These are phyloP conservation scores for Coemansia aciculifera DNA, from an alignment of 192 early-diverging fungal genomes.

Conservation along the genomic window DNA sequence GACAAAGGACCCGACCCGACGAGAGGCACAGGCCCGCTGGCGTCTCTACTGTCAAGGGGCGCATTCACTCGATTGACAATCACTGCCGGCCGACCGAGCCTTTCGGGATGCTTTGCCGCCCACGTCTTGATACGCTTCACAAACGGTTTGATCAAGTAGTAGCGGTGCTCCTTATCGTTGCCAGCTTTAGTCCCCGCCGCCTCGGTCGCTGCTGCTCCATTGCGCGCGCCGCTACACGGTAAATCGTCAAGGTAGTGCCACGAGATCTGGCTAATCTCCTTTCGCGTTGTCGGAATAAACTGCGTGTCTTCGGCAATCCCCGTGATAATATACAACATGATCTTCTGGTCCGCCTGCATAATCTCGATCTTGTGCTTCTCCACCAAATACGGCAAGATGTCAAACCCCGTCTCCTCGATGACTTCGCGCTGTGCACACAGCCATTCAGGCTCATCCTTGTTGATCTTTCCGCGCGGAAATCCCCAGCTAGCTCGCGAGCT, in stretches of 20 bases:
- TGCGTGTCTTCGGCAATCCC: conserved; percentile 79
- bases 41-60: background rate
- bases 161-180: conserved; percentile 57
- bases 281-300: conserved; percentile 83
- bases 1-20: conserved; percentile 26
- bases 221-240: conserved; percentile 39
- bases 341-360: conserved; percentile 86
- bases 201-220: conserved; percentile 42
- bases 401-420: conserved; percentile 93
- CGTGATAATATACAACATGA: conserved; percentile 87
- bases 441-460: conserved; percentile 88
- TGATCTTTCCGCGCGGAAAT: conserved; percentile 99
- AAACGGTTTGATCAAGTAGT: conserved; percentile 75
- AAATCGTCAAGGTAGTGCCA: conserved; percentile 70
- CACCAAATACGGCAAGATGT: conserved; percentile 68
- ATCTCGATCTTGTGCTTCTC: conserved; percentile 84
- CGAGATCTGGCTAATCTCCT: conserved; percentile 88
- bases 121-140: conserved; percentile 55
- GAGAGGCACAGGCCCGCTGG: background rate
- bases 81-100: conserved; percentile 22
- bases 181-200: conserved; percentile 13
- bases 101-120: conserved; percentile 38
- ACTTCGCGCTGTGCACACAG: conserved; percentile 93
- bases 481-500: conserved; percentile 88
- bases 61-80: conserved; percentile 23